Conservation (phyloP, 2,329 filamentous ascomycete genomes). For the Bipolaris gigantea region DNA sequence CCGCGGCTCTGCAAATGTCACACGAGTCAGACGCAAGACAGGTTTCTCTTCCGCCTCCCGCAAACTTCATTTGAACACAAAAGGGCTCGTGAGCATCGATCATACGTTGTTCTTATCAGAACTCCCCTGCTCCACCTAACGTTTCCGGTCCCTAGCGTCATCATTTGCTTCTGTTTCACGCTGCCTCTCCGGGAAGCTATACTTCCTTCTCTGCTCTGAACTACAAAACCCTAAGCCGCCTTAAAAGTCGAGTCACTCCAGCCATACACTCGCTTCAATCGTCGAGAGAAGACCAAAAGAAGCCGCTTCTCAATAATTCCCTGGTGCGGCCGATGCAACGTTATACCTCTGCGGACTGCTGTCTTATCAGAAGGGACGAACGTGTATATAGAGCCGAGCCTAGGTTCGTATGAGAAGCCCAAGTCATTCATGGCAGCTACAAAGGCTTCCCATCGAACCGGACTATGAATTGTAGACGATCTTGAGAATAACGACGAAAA, state of each 20-base stretch:
- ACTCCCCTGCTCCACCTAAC: too few species aligned
- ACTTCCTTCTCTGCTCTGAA: too few species aligned
- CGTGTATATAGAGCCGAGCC: constrained; percentile 18
- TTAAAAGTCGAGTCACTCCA: constrained; percentile 18
- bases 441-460: constrained; percentile 21
- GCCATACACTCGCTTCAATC: constrained; percentile 16
- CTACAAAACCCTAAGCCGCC: background rate
- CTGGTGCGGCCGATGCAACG: constrained; percentile 22
- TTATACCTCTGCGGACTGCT: constrained; percentile 5
- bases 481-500: constrained; percentile 42
- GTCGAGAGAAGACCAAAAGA: constrained; percentile 12
- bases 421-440: constrained; percentile 19
- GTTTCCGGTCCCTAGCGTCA: too few species aligned
- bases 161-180: too few species aligned
- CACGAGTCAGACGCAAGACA: too few species aligned
- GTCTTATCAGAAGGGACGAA: constrained; percentile 15
- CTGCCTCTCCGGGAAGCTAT: too few species aligned
- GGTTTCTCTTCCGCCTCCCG: too few species aligned
- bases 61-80: too few species aligned
- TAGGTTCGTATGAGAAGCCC: constrained; percentile 15
- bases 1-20: too few species aligned
- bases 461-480: constrained; percentile 24
- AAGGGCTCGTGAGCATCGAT: too few species aligned
- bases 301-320: constrained; percentile 16
- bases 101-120: too few species aligned